Conservation (phyloP, 2,329 filamentous ascomycete species). For the Trichoderma guizhouense region DNA sequence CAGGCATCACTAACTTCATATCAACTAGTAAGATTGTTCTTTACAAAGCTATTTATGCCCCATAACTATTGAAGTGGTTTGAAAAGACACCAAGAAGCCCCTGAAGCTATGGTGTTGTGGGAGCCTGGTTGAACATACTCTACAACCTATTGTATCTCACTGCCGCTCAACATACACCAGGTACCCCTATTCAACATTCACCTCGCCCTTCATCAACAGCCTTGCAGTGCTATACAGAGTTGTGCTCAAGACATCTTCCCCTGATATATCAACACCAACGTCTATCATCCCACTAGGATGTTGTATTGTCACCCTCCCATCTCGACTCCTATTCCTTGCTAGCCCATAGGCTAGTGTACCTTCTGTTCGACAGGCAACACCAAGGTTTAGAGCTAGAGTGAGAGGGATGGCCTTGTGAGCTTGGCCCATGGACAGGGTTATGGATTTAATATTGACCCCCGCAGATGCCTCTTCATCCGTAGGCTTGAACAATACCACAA, state of each 20-base stretch:
- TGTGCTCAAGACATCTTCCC: not conserved
- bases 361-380: not conserved
- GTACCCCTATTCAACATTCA: not conserved
- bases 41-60: no score
- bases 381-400: not conserved
- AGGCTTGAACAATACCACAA: not conserved
- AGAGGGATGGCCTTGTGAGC: not conserved
- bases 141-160: no score
- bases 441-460: not conserved
- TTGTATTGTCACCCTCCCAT: not conserved
- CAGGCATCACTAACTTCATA: no score
- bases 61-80: no score
- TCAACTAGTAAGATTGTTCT: no score
- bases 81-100: fast-evolving
- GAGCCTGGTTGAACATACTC: no score
- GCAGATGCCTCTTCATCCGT: not conserved
- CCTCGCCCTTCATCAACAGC: not conserved
- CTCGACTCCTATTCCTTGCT: not conserved
- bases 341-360: not conserved
- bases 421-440: not conserved
- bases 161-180: not conserved
- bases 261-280: not conserved
- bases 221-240: not conserved
- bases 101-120: no score
- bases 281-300: not conserved